A percentile compares a stretch with the other conserved stretches of the same genome.
These are phyloP conservation scores for Schoenoplectus triqueter DNA, from an alignment of 202 grass and related monocot genomes.

Conservation along the genomic window DNA sequence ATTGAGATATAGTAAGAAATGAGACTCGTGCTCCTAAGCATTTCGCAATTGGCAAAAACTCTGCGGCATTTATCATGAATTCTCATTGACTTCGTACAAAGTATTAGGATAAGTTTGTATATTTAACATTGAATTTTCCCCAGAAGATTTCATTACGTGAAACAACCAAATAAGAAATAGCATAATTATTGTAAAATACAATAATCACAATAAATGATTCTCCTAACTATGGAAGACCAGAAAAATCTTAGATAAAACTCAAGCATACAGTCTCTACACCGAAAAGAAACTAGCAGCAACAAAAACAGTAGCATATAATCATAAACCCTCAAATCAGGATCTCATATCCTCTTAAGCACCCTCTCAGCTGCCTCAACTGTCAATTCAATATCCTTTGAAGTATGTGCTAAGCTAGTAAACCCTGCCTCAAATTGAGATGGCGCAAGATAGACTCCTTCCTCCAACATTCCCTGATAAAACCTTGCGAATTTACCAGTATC, in stretches of 20 bases:
- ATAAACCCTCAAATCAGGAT: slow-evolving; percentile 24
- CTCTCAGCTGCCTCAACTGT: slow-evolving; percentile 80
- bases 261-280: slow-evolving; percentile 9
- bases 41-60: slow-evolving; percentile 22
- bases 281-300: slow-evolving; percentile 25
- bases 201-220: slow-evolving; percentile 16
- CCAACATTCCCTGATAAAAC: slow-evolving; percentile 88
- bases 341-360: slow-evolving; percentile 73
- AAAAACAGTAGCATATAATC: slow-evolving; percentile 32
- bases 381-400: slow-evolving; percentile 68
- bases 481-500: slow-evolving; percentile 87
- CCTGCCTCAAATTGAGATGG: slow-evolving; percentile 95
- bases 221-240: not conserved
- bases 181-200: slow-evolving; percentile 24
- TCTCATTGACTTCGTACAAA: not conserved
- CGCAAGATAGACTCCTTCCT: slow-evolving; percentile 95
- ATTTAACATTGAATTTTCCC: slow-evolving; percentile 2
- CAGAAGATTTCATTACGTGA: slow-evolving; percentile 7
- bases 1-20: not conserved
- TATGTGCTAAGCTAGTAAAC: slow-evolving; percentile 94
- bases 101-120: not conserved
- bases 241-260: not conserved
- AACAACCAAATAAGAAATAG: not conserved
- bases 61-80: slow-evolving; percentile 10
- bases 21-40: not conserved